Evolutionary conservation across 2,329 filamentous ascomycete species (phyloP), one percentile per base, ranked within the genome.

Genomic region (Exophiala phaeomuriformis): DNA sequence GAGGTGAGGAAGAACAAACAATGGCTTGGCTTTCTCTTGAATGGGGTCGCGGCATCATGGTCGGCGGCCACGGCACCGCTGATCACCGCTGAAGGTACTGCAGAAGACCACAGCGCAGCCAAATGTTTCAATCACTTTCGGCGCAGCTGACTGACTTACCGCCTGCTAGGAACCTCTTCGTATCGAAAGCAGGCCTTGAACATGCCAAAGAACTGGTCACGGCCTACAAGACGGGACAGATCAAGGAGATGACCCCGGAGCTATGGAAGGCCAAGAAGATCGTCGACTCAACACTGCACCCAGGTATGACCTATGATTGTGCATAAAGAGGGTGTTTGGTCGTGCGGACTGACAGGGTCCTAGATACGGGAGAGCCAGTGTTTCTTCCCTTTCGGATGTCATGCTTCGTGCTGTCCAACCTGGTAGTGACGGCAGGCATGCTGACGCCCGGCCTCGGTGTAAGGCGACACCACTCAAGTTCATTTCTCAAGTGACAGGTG

Each of bases 361-460:
- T 60, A 94, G 93, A 98, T 71, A 97, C 90, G 12, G 93, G 93
- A 62, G 78, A 90, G 69, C 85, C 91, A 45, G 90, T 98, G 59
- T 82, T 97, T 64, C 79, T 98, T 12, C 93, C 93, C 19, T 97
- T 97, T 69, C 88, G 93, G 68, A 98, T 98, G 93, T 97, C 91
- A 48, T 87, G 81, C 72, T 98, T 93, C 68, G 90, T 95, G 51
- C 72, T 97, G 51, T 90, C 90, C 60, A 98, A 98, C 72, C 74
- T 98, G 69, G 77, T 97, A 53, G 91, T 97, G 57, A 98, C 93
- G 43, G 91, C 84, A 4, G 93, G 93, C 65, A 98, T 98, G 93
- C 85, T 98, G 52, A 93, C 91, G 49, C 93, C 93, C 2, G 55
- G 56, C 28, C 51, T 62, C 52, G 48, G 47, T 8, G 52, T 55